Base-by-base conservation (phyloP, 495 filamentous ascomycete species). In the Aspergillus ellipticus region DNA sequence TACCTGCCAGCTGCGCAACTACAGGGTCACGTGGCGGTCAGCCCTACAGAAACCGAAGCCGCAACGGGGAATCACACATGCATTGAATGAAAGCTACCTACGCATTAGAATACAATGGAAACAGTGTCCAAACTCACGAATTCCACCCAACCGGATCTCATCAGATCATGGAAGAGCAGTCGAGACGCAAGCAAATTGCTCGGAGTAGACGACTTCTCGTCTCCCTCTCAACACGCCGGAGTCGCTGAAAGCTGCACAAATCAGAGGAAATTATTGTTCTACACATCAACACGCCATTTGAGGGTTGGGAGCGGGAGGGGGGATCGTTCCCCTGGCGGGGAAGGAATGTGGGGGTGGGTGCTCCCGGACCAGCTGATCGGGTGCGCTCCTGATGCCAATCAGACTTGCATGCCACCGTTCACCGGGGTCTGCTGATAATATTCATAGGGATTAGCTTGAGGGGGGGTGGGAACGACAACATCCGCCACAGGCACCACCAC, bases 371-470 rank as follows among this genome's bases (percentile, higher is more conserved):
- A 48, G 45, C 4, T 15, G 45, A 28, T 29, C 13, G 3, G 28
- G 15, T 26, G 45, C 3, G 22, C 29, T 28, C 28, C 4, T 3
- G 24, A 6, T 28, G 16, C 15, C 7, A 29, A 39, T 39, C 35
- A 33, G 26, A 29, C 51, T 41, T 43, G 57, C 19, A 63, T 42
- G 6, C 46, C 58, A 28, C 71, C 75, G 48, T 78, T 76, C 31
- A 69, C 61, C 10, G 68, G 65, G 5, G 35, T 50, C 57, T 74
- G 66, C 51, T 76, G 74, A 50, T 75, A 75, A 57, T 75, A 74
- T 35, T 66, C 68, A 60, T 75, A 71, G 2, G 66, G 56, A 29
- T 73, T 61, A 26, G 55, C 43, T 49, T 63, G 57, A 16, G 54
- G 60, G n/a, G 66, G 58, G 6, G 66, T 61, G 16, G 66, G 56